Percentiles rank a stretch among this genome's conserved stretches.
phyloP scores from a whole-genome alignment of 1,284 basidiomycete species.

The Cutaneotrichosporon dermatis region DNA sequence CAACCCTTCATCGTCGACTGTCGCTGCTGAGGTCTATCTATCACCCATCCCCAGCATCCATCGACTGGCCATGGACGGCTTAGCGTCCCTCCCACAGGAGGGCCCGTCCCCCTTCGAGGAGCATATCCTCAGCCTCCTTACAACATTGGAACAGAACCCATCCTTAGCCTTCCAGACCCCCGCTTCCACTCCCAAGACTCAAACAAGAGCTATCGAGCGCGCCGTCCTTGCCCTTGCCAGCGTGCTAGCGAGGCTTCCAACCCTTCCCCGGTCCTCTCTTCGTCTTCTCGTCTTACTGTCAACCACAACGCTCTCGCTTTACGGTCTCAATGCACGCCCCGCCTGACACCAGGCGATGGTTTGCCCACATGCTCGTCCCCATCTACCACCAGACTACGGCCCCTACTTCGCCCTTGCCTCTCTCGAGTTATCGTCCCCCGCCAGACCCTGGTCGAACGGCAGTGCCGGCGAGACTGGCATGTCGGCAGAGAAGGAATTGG shows the following conservation, averaged over 20 bases:
- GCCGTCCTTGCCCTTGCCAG: constrained; percentile 38
- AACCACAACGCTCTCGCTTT: too few species aligned
- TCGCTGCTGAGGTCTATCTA: too few species aligned
- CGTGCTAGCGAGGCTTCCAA: too few species aligned
- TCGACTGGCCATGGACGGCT: constrained; percentile 2
- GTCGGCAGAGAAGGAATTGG: constrained; percentile 61
- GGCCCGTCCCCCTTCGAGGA: constrained; percentile 32
- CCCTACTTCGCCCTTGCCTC: constrained; percentile 14
- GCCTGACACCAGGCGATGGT: too few species aligned
- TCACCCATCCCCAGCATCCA: too few species aligned
- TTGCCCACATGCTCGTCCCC: constrained; percentile 28
- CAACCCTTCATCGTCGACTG: too few species aligned
- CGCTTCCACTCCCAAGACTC: constrained; percentile 26
- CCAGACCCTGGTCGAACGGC: constrained; percentile 27
- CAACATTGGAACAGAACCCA: constrained; percentile 32
- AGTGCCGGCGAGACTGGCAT: constrained; percentile 37
- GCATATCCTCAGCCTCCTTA: constrained; percentile 37
- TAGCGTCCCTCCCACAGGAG: constrained; percentile 1
- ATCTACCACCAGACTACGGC: constrained; percentile 10
- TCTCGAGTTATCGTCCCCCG: constrained; percentile 25
- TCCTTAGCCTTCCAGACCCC: constrained; percentile 39
- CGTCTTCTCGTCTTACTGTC: too few species aligned
- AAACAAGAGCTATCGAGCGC: constrained; percentile 39
- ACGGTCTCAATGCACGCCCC: too few species aligned
- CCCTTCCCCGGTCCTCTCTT: too few species aligned